Percentiles rank a stretch among this genome's conserved stretches.
phyloP scores from a whole-genome alignment of 2,329 filamentous ascomycete species.

The Verticillium nonalfalfae region DNA sequence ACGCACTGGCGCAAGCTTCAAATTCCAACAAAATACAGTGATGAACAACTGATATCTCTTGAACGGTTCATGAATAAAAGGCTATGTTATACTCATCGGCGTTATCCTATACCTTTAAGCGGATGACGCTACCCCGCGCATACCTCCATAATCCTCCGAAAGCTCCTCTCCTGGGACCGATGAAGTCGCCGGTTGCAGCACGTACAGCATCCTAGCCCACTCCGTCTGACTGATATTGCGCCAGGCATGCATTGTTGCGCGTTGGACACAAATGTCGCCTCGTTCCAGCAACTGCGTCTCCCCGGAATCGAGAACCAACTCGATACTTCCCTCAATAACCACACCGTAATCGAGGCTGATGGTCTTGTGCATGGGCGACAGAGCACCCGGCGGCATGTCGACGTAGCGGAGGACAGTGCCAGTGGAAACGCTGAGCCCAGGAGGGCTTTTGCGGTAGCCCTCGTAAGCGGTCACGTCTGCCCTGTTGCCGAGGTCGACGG shows the following conservation, averaged over 20 bases:
- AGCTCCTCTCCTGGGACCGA: constrained; percentile 8
- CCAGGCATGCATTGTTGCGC: constrained; percentile 50
- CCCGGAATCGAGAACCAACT: constrained; percentile 45
- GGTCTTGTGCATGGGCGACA: constrained; percentile 42
- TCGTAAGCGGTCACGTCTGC: constrained; percentile 17
- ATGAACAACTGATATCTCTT: background rate
- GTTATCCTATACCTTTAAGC: constrained; percentile 4
- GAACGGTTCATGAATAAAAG: background rate
- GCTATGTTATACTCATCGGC: background rate
- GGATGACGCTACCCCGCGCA: constrained; percentile 16
- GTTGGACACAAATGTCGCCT: constrained; percentile 50
- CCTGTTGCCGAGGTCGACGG: constrained; percentile 11
- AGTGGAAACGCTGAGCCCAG: constrained; percentile 20
- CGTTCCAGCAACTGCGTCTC: constrained; percentile 35
- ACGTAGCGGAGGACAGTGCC: constrained; percentile 41
- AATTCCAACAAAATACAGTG: too few species aligned
- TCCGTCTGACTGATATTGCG: constrained; percentile 33
- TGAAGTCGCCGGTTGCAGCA: constrained; percentile 20
- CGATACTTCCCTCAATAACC: constrained; percentile 46
- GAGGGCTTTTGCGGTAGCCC: constrained; percentile 12
- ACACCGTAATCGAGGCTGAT: constrained; percentile 48
- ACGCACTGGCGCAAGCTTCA: too few species aligned
- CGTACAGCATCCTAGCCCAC: constrained; percentile 38
- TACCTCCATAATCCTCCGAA: constrained; percentile 26
- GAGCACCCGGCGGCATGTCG: constrained; percentile 34